Evolutionary conservation across 768 basidiomycete species (phyloP).

Genomic region (Hericium alpestre): DNA sequence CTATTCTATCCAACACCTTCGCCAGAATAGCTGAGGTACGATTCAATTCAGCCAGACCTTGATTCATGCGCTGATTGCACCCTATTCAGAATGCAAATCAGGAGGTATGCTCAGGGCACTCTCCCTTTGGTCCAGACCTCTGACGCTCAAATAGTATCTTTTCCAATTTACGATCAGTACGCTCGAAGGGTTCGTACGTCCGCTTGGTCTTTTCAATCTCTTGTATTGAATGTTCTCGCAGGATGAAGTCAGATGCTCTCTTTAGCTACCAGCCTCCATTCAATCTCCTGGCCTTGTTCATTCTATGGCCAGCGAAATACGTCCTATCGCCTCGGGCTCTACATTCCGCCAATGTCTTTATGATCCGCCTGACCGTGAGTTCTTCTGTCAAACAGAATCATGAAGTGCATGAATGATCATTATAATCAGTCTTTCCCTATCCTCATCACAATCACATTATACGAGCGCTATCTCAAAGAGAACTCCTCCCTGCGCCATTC

Average conservation of each 20-base stretch:
- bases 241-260: slow-evolving; percentile 81
- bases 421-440: slow-evolving; percentile 56
- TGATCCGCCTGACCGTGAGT: slow-evolving; percentile 69
- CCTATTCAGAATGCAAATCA: slow-evolving; percentile 41
- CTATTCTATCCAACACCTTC: slow-evolving; percentile 84
- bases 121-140: not conserved
- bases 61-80: not conserved
- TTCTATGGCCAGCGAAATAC: slow-evolving; percentile 74
- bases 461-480: slow-evolving; percentile 61
- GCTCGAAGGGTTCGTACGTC: slow-evolving; percentile 61
- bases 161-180: slow-evolving; percentile 83
- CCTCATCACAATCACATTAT: slow-evolving; percentile 62
- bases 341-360: slow-evolving; percentile 78
- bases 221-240: slow-evolving; percentile 19
- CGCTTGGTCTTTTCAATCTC: not conserved
- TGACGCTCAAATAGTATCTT: slow-evolving; percentile 43
- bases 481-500: slow-evolving; percentile 41
- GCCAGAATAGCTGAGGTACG: slow-evolving; percentile 58
- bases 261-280: slow-evolving; percentile 91
- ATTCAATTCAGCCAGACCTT: not conserved
- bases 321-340: slow-evolving; percentile 63
- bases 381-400: not conserved
- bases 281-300: slow-evolving; percentile 68
- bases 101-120: slow-evolving; percentile 29
- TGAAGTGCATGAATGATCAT: not conserved